These are phyloP conservation scores for Raffaelea albimanens DNA, from an alignment of 2,329 filamentous ascomycete species.

Conservation along the genomic window DNA sequence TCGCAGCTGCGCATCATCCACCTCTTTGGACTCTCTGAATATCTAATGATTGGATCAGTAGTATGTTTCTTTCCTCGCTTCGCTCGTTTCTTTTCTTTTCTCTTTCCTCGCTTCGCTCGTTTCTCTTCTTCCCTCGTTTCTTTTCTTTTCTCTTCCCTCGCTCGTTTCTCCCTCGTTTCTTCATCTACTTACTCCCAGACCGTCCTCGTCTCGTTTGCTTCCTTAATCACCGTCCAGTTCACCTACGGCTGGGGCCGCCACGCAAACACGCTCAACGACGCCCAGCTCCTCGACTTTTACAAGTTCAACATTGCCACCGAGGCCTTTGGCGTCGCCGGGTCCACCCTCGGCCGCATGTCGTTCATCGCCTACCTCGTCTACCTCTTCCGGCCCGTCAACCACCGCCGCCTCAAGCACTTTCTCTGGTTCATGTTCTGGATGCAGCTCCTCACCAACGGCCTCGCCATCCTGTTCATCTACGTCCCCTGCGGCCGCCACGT, in stretches of 20 bases:
- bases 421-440: slow-evolving; percentile 1
- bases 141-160: background rate
- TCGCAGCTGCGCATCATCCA: background rate
- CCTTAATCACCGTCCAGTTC: slow-evolving; percentile 2
- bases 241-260: slow-evolving; percentile 3
- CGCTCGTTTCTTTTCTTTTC: too few relatives aligned
- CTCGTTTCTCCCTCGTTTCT: background rate
- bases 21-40: slow-evolving; percentile 1
- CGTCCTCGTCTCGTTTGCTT: background rate
- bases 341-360: slow-evolving; percentile 2
- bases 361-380: slow-evolving; percentile 1
- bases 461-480: slow-evolving; percentile 1
- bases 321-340: slow-evolving; percentile 1
- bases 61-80: background rate
- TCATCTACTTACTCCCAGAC: background rate
- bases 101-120: too few relatives aligned
- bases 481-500: background rate
- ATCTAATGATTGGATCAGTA: slow-evolving; percentile 1
- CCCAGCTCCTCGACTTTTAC: background rate
- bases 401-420: background rate
- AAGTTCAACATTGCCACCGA: slow-evolving; percentile 2
- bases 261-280: background rate
- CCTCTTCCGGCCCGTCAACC: background rate
- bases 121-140: background rate
- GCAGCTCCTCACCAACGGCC: slow-evolving; percentile 2